Percentiles rank a stretch among this genome's conserved stretches.
These are phyloP conservation scores for Apostasia ramifera DNA, from an alignment of 106 monocot species.

Conservation along the genomic window DNA sequence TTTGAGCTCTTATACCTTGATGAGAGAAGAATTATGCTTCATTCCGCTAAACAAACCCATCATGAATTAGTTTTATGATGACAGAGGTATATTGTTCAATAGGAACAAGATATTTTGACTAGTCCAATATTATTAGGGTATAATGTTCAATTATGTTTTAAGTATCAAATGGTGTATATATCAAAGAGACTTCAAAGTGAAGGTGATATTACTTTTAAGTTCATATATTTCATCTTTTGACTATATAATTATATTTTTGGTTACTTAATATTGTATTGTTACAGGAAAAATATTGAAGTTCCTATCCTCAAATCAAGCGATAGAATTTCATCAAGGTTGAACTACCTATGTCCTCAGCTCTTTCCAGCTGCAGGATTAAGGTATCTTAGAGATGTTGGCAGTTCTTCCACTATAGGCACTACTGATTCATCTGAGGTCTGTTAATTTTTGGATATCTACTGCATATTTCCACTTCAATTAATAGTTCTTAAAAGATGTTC, in stretches of 20 bases:
- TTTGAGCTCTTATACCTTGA: too few species aligned
- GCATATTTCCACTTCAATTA: not conserved
- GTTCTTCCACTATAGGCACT: constrained; percentile 1
- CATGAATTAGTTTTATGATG: too few species aligned
- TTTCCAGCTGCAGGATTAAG: constrained; percentile 67
- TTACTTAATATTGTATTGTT: not conserved
- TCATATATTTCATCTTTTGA: not conserved
- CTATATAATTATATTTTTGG: not conserved
- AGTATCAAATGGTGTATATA: too few species aligned
- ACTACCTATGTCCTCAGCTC: constrained; percentile 81
- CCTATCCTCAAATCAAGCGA: constrained; percentile 92
- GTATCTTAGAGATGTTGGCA: constrained; percentile 16
- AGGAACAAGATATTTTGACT: too few species aligned
- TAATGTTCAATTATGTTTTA: too few species aligned
- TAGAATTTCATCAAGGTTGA: constrained; percentile 72
- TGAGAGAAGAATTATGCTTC: too few species aligned
- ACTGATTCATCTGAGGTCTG: constrained; percentile 58
- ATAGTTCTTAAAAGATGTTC: not conserved
- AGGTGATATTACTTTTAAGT: not conserved
- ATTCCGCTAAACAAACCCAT: too few species aligned
- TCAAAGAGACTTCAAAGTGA: not conserved
- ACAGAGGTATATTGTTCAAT: too few species aligned
- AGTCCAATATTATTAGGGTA: too few species aligned
- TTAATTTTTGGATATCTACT: constrained; percentile 15
- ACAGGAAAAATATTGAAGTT: constrained; percentile 75